A percentile compares a stretch with the other conserved stretches of the same genome.
These are phyloP conservation scores for Dalbergia cultrata DNA, from an alignment of 306 rosid species.

Conservation along the genomic window DNA sequence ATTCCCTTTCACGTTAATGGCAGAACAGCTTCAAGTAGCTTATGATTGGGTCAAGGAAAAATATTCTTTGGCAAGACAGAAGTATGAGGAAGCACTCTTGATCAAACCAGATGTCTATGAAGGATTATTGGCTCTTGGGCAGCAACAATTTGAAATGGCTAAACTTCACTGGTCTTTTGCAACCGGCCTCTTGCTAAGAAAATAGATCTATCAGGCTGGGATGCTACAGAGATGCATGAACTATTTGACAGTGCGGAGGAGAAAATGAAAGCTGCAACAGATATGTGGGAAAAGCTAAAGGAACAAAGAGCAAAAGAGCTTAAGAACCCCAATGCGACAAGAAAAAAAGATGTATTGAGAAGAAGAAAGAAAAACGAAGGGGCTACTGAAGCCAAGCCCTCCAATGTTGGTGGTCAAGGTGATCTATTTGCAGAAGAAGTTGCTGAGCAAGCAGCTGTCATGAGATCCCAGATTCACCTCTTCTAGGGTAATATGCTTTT, in stretches of 20 bases:
- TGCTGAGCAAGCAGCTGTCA: conserved; percentile 91
- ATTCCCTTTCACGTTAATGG: conserved; percentile 39
- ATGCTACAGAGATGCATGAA: conserved; percentile 73
- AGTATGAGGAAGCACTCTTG: conserved; percentile 86
- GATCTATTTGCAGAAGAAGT: conserved; percentile 84
- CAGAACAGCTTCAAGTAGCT: conserved; percentile 85
- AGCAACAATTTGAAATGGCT: conserved; percentile 97
- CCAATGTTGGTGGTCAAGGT: conserved; percentile 58
- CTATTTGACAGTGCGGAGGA: conserved; percentile 86
- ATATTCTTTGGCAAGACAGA: conserved; percentile 86
- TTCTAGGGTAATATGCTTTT: conserved; percentile 98
- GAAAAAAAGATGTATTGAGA: conserved; percentile 80
- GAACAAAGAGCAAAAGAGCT: conserved; percentile 86
- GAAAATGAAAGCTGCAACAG: conserved; percentile 95
- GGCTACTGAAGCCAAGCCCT: conserved; percentile 68
- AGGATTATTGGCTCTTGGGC: conserved; percentile 91
- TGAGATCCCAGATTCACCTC: conserved; percentile 97
- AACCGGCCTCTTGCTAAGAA: conserved; percentile 92
- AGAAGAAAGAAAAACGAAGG: conserved; percentile 78
- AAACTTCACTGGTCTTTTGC: conserved; percentile 98
- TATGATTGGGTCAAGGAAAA: conserved; percentile 97
- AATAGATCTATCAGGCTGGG: conserved; percentile 79
- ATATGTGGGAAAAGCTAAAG: conserved; percentile 98
- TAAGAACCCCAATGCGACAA: conserved; percentile 83
- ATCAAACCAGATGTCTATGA: conserved; percentile 96